These are phyloP conservation scores for Leptomonas pyrrhocoris DNA, from an alignment of 208 protist genomes.

Conservation along the genomic window DNA sequence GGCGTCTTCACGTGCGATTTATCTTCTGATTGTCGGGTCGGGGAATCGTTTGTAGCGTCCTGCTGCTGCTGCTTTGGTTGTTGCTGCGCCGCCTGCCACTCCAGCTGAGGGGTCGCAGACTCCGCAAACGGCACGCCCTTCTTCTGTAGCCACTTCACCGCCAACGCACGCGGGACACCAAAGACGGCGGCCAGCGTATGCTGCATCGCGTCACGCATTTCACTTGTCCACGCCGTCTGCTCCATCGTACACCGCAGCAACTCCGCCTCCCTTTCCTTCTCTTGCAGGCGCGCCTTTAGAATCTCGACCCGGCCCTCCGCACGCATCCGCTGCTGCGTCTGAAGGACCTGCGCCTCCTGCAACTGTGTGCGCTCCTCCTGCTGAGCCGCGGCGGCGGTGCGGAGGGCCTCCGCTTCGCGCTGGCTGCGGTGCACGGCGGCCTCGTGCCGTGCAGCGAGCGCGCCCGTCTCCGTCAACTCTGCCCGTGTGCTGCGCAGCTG, in stretches of 20 bases:
- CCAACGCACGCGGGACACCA: slow-evolving; percentile 18
- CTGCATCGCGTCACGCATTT: slow-evolving; percentile 21
- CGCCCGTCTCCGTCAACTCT: slow-evolving; percentile 32
- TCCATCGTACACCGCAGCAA: slow-evolving; percentile 49
- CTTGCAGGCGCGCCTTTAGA: slow-evolving; percentile 33
- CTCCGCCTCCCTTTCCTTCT: slow-evolving; percentile 62
- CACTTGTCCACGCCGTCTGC: slow-evolving; percentile 39
- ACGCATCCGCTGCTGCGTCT: slow-evolving; percentile 27
- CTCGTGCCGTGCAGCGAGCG: slow-evolving; percentile 27
- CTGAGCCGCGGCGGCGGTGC: slow-evolving; percentile 10
- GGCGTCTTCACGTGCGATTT: no score
- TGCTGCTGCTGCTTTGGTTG: background rate
- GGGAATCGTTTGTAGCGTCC: background rate
- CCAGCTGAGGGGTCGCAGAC: slow-evolving; percentile 14
- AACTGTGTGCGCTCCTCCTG: slow-evolving; percentile 42
- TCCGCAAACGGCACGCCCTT: background rate
- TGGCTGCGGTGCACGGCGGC: slow-evolving; percentile 27
- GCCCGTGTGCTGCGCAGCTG: slow-evolving; percentile 26
- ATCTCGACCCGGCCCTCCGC: slow-evolving; percentile 32
- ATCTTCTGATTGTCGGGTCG: no score
- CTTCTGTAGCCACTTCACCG: slow-evolving; percentile 10
- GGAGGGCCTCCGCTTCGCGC: slow-evolving; percentile 33
- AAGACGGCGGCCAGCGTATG: slow-evolving; percentile 28
- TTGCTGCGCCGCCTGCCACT: slow-evolving; percentile 7
- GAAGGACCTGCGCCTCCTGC: slow-evolving; percentile 19